Conservation (phyloP, 202 grass and related monocot genomes). For the Cymbopogon flexuosus region DNA sequence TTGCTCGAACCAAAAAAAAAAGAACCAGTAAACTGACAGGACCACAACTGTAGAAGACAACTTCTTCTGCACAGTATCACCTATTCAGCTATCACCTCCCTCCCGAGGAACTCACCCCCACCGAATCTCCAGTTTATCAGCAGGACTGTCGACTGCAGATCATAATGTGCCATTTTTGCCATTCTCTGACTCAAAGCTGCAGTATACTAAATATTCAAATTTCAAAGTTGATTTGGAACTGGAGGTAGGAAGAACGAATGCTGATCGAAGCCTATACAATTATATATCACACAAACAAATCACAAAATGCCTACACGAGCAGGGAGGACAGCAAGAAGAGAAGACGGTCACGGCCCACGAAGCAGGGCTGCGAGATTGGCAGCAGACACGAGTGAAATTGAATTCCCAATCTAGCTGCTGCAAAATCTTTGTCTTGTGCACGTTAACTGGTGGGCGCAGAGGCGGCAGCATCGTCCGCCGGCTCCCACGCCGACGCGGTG, state of each 20-base stretch:
- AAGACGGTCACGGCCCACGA: not conserved
- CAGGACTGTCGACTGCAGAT: not conserved
- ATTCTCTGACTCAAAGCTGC: not conserved
- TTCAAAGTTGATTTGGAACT: not conserved
- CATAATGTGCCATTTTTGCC: not conserved
- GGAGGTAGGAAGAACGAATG: slow-evolving; percentile 3
- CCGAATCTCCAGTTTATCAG: not conserved
- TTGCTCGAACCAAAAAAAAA: not conserved
- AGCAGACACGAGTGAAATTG: not conserved
- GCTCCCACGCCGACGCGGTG: slow-evolving; percentile 81
- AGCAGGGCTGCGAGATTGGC: not conserved
- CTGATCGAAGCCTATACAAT: no score
- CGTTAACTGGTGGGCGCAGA: not conserved
- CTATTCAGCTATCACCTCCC: not conserved
- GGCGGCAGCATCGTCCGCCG: not conserved
- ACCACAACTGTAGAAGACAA: not conserved
- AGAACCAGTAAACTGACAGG: no score
- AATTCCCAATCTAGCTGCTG: not conserved
- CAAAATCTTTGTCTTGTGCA: not conserved
- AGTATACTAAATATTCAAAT: not conserved
- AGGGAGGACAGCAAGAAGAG: not conserved
- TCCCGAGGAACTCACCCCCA: no score
- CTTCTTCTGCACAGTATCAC: not conserved
- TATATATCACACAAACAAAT: slow-evolving; percentile 7
- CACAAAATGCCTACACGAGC: not conserved